A percentile compares a stretch with the other conserved stretches of the same genome.
These are phyloP conservation scores for Silene latifolia DNA, from an alignment of 148 eudicot species.

Conservation along the genomic window DNA sequence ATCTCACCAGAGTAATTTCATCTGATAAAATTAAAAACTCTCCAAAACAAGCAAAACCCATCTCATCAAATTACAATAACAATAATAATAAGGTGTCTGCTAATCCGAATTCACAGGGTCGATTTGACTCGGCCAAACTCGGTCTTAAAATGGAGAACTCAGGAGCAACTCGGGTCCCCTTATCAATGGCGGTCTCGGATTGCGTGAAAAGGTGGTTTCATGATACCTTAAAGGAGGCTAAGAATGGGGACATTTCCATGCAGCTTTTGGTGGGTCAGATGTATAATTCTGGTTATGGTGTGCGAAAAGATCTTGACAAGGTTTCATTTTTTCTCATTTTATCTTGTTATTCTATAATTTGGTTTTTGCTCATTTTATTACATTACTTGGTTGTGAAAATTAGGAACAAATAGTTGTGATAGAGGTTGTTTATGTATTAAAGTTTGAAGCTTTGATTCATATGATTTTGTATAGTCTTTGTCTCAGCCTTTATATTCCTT, in stretches of 20 bases:
- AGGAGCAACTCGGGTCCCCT: constrained; percentile 31
- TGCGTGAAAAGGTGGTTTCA: constrained; percentile 74
- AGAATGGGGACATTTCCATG: constrained; percentile 60
- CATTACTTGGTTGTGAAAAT: no score
- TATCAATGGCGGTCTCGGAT: constrained; percentile 44
- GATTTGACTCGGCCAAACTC: constrained; percentile 34
- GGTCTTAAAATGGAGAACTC: constrained; percentile 27
- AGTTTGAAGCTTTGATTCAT: neutral
- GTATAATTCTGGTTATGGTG: constrained; percentile 77
- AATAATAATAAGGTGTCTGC: constrained; percentile 11
- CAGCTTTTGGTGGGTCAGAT: constrained; percentile 82
- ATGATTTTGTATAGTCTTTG: neutral
- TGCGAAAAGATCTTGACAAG: constrained; percentile 47
- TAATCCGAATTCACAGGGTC: constrained; percentile 16
- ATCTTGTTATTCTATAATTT: no score
- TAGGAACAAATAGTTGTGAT: no score
- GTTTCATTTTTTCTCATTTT: constrained; percentile 20
- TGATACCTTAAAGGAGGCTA: constrained; percentile 77
- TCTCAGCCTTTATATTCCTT: no score
- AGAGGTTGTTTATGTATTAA: neutral
- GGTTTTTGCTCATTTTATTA: no score
- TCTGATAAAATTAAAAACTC: constrained; percentile 22
- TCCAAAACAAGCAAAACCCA: constrained; percentile 34
- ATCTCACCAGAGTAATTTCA: constrained; percentile 32
- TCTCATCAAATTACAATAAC: neutral